Conservation (phyloP, 2,329 filamentous ascomycete species). For the Pseudocercospora musae region DNA sequence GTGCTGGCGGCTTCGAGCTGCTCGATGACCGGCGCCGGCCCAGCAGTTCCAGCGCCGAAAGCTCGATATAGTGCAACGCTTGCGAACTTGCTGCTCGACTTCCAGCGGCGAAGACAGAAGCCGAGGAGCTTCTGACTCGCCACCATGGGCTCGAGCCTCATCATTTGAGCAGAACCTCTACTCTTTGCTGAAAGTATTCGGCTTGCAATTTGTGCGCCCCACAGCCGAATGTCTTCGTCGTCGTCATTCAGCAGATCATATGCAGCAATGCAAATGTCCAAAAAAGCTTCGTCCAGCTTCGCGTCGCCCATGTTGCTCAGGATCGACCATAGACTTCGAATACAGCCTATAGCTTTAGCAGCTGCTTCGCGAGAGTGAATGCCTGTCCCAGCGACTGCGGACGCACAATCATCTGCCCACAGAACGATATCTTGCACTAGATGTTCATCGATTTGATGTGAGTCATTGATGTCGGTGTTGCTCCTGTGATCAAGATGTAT, state of each 20-base stretch:
- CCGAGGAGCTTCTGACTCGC: constrained; percentile 42
- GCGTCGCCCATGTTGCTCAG: neutral
- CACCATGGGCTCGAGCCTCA: constrained; percentile 46
- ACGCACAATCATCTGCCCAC: constrained; percentile 17
- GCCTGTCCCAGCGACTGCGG: constrained; percentile 25
- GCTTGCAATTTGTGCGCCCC: constrained; percentile 54
- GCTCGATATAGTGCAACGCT: constrained; percentile 21
- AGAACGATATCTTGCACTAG: constrained; percentile 2
- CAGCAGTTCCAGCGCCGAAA: constrained; percentile 12
- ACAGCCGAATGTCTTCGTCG: constrained; percentile 78
- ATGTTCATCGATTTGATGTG: neutral
- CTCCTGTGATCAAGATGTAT: constrained; percentile 11
- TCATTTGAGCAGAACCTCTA: constrained; percentile 13
- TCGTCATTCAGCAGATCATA: constrained; percentile 84
- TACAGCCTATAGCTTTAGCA: constrained; percentile 22
- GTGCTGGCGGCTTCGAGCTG: constrained; percentile 16
- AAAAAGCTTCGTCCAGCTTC: constrained; percentile 29
- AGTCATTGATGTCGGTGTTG: neutral
- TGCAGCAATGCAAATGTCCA: constrained; percentile 61
- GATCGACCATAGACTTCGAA: constrained; percentile 20
- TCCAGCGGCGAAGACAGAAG: constrained; percentile 32
- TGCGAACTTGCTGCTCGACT: constrained; percentile 6
- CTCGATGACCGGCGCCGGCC: constrained; percentile 5
- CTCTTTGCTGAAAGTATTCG: constrained; percentile 41
- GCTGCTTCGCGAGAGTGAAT: constrained; percentile 31